These are phyloP conservation scores for Skeletonema costatum DNA, from an alignment of 108 stramenopile species.

Conservation along the genomic window DNA sequence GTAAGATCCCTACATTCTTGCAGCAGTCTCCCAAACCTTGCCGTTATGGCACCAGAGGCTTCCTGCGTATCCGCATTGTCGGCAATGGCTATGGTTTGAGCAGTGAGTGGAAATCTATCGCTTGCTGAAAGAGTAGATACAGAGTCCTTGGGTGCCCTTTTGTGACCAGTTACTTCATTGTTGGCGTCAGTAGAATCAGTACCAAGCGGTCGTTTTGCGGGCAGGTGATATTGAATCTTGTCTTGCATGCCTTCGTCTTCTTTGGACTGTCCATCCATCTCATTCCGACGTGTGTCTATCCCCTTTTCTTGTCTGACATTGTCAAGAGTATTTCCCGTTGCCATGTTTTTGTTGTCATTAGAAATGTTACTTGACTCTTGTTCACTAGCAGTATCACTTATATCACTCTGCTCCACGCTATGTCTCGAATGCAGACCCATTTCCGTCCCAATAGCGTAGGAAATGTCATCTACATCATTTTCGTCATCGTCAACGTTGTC, in stretches of 20 bases:
- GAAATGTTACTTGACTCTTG: neutral
- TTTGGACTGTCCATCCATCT: neutral
- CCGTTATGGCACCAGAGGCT: constrained; percentile 7
- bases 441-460: neutral
- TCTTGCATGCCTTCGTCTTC: neutral
- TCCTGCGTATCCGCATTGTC: constrained; percentile 9
- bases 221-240: neutral
- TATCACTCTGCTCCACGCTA: neutral
- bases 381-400: neutral
- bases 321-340: neutral
- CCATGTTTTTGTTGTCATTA: neutral
- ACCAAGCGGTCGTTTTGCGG: neutral
- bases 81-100: neutral
- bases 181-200: neutral
- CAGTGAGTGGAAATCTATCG: neutral
- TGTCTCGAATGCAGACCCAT: neutral
- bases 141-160: neutral
- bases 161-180: neutral
- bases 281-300: neutral
- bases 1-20: constrained; percentile 41
- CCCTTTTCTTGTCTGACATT: neutral
- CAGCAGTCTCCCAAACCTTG: constrained; percentile 41
- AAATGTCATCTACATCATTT: neutral
- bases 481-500: neutral
- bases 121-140: neutral